Conservation (phyloP, 2,329 filamentous ascomycete genomes). For the Fusarium protoensiforme region DNA sequence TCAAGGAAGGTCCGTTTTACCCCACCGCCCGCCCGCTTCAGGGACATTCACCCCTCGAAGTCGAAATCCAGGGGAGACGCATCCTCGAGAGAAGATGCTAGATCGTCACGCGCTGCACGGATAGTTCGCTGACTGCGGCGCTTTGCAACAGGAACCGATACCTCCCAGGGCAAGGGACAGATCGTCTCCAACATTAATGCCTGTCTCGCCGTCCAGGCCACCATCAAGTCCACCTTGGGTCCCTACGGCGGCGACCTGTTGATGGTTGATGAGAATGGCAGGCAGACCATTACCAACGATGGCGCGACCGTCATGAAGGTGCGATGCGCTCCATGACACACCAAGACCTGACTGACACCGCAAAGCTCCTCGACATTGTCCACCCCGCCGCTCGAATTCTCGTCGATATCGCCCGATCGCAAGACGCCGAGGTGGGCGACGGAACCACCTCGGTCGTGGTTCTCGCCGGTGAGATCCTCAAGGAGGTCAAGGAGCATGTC, state of each 20-base stretch:
- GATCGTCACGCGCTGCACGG: slow-evolving; percentile 6
- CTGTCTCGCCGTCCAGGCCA: slow-evolving; percentile 93
- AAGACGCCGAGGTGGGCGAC: slow-evolving; percentile 98
- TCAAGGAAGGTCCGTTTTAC: slow-evolving; percentile 86
- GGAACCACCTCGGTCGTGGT: slow-evolving; percentile 98
- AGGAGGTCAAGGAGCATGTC: slow-evolving; percentile 95
- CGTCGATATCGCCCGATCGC: slow-evolving; percentile 97
- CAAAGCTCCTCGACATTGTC: slow-evolving; percentile 93
- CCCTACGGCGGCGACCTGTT: slow-evolving; percentile 97
- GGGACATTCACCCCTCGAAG: slow-evolving; percentile 36
- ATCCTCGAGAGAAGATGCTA: slow-evolving; percentile 12
- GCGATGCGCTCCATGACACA: slow-evolving; percentile 23
- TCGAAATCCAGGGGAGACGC: slow-evolving; percentile 26
- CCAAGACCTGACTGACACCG: slow-evolving; percentile 8
- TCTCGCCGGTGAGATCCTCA: slow-evolving; percentile 95
- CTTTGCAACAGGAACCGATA: slow-evolving; percentile 81
- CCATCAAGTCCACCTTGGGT: slow-evolving; percentile 94
- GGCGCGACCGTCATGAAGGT: slow-evolving; percentile 99
- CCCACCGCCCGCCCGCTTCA: slow-evolving; percentile 50
- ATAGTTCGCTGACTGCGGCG: slow-evolving; percentile 31
- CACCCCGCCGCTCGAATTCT: slow-evolving; percentile 97
- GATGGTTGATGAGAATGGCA: slow-evolving; percentile 95
- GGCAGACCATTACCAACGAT: slow-evolving; percentile 98
- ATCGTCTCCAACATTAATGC: slow-evolving; percentile 99
- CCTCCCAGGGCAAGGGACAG: slow-evolving; percentile 96